phyloP scores from a whole-genome alignment of 2,329 filamentous ascomycete genomes.

The Hymenoscyphus scutula region DNA sequence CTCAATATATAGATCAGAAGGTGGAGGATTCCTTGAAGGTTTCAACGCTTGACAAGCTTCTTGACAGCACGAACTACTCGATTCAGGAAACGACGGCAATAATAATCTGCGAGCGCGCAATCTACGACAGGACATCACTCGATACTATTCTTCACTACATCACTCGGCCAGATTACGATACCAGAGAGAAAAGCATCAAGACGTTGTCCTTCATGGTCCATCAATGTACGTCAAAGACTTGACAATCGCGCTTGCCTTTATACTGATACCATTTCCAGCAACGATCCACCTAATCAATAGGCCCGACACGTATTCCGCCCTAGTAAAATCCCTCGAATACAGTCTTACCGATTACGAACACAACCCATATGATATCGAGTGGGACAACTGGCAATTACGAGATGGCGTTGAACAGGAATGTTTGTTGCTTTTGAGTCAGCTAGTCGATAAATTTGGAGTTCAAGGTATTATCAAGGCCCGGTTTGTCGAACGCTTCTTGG shows the following conservation, averaged over 20 bases:
- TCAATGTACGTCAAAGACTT: slow-evolving; percentile 38
- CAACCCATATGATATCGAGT: slow-evolving; percentile 53
- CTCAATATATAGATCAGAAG: slow-evolving; percentile 71
- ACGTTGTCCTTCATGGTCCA: slow-evolving; percentile 56
- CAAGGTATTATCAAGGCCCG: slow-evolving; percentile 58
- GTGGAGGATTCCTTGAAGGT: slow-evolving; percentile 69
- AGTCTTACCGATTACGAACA: slow-evolving; percentile 50
- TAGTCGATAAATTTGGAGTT: slow-evolving; percentile 53
- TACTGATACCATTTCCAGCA: slow-evolving; percentile 28
- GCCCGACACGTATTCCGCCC: slow-evolving; percentile 41
- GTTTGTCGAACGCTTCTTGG: slow-evolving; percentile 73
- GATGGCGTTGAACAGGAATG: slow-evolving; percentile 61
- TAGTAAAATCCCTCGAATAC: slow-evolving; percentile 60
- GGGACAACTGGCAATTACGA: slow-evolving; percentile 62
- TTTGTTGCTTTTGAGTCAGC: slow-evolving; percentile 54
- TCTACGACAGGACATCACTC: slow-evolving; percentile 56
- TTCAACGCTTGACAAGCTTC: slow-evolving; percentile 64
- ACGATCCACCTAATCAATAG: slow-evolving; percentile 29
- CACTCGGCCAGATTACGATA: slow-evolving; percentile 56
- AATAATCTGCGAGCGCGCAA: slow-evolving; percentile 54
- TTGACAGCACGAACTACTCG: slow-evolving; percentile 68
- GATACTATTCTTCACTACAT: slow-evolving; percentile 56
- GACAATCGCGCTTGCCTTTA: slow-evolving; percentile 16
- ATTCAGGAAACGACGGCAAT: slow-evolving; percentile 67
- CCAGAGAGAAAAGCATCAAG: slow-evolving; percentile 55